Conservation (phyloP, 345 rosid species). For the Hevea brasiliensis region DNA sequence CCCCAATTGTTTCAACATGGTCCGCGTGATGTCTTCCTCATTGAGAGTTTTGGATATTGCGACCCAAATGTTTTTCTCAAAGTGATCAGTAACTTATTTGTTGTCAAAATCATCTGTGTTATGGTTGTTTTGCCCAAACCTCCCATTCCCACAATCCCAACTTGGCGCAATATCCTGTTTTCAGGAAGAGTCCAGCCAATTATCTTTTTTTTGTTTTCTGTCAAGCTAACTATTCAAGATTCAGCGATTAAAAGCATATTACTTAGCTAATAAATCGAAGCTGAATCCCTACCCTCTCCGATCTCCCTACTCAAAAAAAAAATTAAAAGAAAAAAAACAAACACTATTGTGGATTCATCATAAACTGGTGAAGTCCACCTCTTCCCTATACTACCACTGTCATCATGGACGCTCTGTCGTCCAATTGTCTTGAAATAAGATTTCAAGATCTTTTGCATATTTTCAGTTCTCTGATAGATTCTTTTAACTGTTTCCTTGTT, state of each 20-base stretch:
- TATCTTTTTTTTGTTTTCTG: constrained; percentile 23
- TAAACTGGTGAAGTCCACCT: constrained; percentile 25
- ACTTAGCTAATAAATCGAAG: too few species aligned
- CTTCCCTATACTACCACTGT: neutral
- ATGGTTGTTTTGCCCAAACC: constrained; percentile 37
- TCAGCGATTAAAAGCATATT: too few species aligned
- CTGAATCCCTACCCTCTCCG: too few species aligned
- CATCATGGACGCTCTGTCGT: constrained; percentile 1
- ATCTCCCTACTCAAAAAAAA: too few species aligned
- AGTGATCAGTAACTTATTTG: constrained; percentile 13
- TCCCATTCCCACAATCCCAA: constrained; percentile 37
- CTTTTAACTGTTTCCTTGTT: constrained; percentile 1
- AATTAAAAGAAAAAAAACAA: too few species aligned
- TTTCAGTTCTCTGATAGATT: neutral
- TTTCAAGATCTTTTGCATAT: neutral
- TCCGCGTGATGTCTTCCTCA: constrained; percentile 28
- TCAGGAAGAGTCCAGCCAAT: constrained; percentile 29
- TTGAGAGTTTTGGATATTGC: constrained; percentile 29
- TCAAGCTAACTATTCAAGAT: constrained; percentile 35
- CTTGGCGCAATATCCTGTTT: constrained; percentile 3
- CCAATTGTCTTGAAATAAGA: constrained; percentile 5
- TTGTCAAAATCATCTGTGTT: constrained; percentile 23
- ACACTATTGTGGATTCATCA: constrained; percentile 20
- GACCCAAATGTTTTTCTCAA: constrained; percentile 35
- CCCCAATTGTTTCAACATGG: constrained; percentile 30